Evolutionary conservation across 169 alveolate genomes (phyloP).

Genomic region (Plasmodium fragile): DNA sequence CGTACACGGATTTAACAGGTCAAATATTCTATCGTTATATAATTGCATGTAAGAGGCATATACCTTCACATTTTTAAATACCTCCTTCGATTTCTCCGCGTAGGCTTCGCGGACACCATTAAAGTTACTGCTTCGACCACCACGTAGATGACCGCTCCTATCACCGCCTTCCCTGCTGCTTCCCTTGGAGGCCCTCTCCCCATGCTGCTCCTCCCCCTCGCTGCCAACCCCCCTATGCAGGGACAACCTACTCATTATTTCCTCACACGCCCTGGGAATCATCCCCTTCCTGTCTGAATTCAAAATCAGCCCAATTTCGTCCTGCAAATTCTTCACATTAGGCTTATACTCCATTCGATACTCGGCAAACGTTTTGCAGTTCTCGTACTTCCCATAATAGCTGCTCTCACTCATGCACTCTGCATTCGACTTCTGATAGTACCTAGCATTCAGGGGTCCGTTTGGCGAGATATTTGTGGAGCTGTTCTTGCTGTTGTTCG

Average conservation of each 20-base stretch:
- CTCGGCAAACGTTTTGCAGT: slow-evolving; percentile 66
- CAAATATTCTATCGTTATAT: slow-evolving; percentile 83
- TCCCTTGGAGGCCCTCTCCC: neutral
- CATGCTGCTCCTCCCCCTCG: neutral
- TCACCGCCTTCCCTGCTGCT: neutral
- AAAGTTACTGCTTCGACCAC: neutral
- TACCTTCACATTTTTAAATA: slow-evolving; percentile 73
- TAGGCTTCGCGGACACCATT: neutral
- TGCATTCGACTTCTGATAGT: slow-evolving; percentile 2
- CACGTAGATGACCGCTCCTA: neutral
- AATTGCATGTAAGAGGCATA: slow-evolving; percentile 84
- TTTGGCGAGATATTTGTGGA: neutral
- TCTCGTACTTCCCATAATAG: slow-evolving; percentile 47
- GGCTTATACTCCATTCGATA: slow-evolving; percentile 55
- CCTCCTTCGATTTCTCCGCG: slow-evolving; percentile 2
- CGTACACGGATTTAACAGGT: slow-evolving; percentile 77
- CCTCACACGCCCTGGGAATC: slow-evolving; percentile 85
- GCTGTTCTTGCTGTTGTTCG: neutral
- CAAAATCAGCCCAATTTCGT: slow-evolving; percentile 53
- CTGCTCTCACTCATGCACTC: slow-evolving; percentile 51
- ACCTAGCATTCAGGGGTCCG: slow-evolving; percentile 15
- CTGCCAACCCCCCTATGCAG: neutral
- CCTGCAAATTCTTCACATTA: slow-evolving; percentile 29
- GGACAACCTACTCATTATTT: slow-evolving; percentile 76
- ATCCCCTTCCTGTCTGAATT: slow-evolving; percentile 80